Evolutionary conservation across 176 grass and related monocot species (phyloP).

Genomic region (Carex scoparia): DNA sequence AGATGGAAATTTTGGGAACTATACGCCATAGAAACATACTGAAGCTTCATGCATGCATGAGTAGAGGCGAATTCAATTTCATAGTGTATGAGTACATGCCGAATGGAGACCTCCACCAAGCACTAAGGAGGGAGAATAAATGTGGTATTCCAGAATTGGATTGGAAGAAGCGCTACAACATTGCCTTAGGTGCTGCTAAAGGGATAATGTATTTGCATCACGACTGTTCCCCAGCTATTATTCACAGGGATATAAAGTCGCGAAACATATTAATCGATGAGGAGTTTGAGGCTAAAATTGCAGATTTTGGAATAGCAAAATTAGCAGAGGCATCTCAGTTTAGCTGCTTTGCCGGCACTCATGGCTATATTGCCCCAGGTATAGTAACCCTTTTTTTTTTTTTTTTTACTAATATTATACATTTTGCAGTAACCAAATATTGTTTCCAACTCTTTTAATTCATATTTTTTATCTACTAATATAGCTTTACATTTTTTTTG

Average conservation of each 20-base stretch:
- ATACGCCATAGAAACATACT: constrained; percentile 78
- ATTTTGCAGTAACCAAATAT: background rate
- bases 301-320: constrained; percentile 83
- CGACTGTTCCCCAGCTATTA: constrained; percentile 68
- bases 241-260: constrained; percentile 90
- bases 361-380: constrained; percentile 94
- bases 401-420: background rate
- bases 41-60: constrained; percentile 91
- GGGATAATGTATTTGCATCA: constrained; percentile 94
- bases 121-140: constrained; percentile 44
- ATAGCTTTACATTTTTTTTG: background rate
- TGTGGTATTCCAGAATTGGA: constrained; percentile 36
- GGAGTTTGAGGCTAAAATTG: constrained; percentile 68
- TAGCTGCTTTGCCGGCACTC: constrained; percentile 76
- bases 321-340: constrained; percentile 37
- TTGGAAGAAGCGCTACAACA: constrained; percentile 49
- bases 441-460: background rate
- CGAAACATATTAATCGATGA: constrained; percentile 78
- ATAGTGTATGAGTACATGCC: constrained; percentile 92
- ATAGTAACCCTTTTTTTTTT: constrained; percentile 24
- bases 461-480: background rate
- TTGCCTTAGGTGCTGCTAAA: constrained; percentile 64
- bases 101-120: constrained; percentile 68
- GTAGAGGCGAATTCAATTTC: constrained; percentile 59
- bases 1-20: constrained; percentile 63